A percentile compares a stretch with the other conserved stretches of the same genome.
Evolutionary conservation across 768 basidiomycete genomes (phyloP).

Genomic region (Lentinula detonsa): DNA sequence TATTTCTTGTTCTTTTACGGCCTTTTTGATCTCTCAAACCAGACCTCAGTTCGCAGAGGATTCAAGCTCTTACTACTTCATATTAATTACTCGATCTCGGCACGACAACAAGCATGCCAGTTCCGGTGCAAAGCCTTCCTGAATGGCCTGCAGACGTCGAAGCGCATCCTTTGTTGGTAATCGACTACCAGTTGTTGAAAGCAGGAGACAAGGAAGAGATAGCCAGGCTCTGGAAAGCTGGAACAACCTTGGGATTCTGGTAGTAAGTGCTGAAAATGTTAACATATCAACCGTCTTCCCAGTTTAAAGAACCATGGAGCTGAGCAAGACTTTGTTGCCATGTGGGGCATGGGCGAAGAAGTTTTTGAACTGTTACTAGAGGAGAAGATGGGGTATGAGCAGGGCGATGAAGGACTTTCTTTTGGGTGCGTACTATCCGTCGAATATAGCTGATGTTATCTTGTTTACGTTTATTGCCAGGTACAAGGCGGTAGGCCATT

Average conservation of each 20-base stretch:
- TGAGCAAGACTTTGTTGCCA: slow-evolving; percentile 24
- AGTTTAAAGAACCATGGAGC: slow-evolving; percentile 33
- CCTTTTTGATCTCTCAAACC: too few relatives aligned
- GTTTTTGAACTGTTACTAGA: slow-evolving; percentile 27
- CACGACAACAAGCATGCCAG: neutral
- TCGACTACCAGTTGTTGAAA: slow-evolving; percentile 47
- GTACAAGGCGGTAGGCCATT: slow-evolving; percentile 41
- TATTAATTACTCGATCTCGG: too few relatives aligned
- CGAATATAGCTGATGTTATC: too few relatives aligned
- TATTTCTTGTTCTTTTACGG: too few relatives aligned
- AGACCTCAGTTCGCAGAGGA: too few relatives aligned
- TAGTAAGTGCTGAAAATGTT: slow-evolving; percentile 36
- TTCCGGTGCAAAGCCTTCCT: slow-evolving; percentile 20
- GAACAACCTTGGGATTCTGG: slow-evolving; percentile 59
- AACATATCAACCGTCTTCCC: too few relatives aligned
- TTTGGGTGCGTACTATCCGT: slow-evolving; percentile 18
- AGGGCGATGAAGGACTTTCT: slow-evolving; percentile 26
- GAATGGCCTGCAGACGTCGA: slow-evolving; percentile 47
- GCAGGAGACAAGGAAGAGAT: slow-evolving; percentile 36
- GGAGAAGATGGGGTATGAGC: slow-evolving; percentile 32
- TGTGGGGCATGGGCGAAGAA: slow-evolving; percentile 31
- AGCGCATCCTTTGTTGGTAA: slow-evolving; percentile 47
- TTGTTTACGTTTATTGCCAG: neutral
- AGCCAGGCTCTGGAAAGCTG: slow-evolving; percentile 49
- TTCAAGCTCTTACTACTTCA: too few relatives aligned